These are phyloP conservation scores for Phytophthora boehmeriae DNA, from an alignment of 352 stramenopile species.

Conservation along the genomic window DNA sequence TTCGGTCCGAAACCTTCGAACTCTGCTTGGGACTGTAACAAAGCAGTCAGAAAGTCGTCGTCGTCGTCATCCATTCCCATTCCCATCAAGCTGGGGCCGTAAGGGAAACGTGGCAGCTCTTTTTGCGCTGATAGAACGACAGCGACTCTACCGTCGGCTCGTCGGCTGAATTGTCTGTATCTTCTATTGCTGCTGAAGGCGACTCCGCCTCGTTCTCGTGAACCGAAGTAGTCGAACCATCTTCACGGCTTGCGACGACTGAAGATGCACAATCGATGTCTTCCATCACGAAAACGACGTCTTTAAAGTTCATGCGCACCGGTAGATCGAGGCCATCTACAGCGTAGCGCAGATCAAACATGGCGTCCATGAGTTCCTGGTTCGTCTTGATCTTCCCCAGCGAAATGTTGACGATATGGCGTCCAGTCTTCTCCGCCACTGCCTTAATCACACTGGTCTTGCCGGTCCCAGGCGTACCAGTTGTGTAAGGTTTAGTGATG, in stretches of 20 bases:
- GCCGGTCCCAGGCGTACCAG: conserved; percentile 81
- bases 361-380: conserved; percentile 80
- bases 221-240: conserved; percentile 1
- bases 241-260: conserved; percentile 61
- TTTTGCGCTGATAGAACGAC: neutral
- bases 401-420: conserved; percentile 76
- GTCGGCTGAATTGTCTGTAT: conserved; percentile 46
- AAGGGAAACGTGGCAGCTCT: neutral
- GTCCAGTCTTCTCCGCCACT: conserved; percentile 71
- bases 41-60: conserved; percentile 23
- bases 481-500: no score
- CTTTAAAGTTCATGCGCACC: conserved; percentile 70
- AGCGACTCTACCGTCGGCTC: neutral
- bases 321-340: conserved; percentile 67
- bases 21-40: conserved; percentile 32
- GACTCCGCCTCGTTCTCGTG: conserved; percentile 1
- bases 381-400: conserved; percentile 81
- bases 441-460: conserved; percentile 92
- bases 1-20: conserved; percentile 27
- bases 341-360: conserved; percentile 72
- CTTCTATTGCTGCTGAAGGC: conserved; percentile 38
- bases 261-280: conserved; percentile 85
- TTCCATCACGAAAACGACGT: conserved; percentile 92
- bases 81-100: conserved; percentile 2
- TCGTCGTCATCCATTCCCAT: conserved; percentile 16